phyloP scores from a whole-genome alignment of 805 yeast species.

The Schwanniomyces occidentalis region DNA sequence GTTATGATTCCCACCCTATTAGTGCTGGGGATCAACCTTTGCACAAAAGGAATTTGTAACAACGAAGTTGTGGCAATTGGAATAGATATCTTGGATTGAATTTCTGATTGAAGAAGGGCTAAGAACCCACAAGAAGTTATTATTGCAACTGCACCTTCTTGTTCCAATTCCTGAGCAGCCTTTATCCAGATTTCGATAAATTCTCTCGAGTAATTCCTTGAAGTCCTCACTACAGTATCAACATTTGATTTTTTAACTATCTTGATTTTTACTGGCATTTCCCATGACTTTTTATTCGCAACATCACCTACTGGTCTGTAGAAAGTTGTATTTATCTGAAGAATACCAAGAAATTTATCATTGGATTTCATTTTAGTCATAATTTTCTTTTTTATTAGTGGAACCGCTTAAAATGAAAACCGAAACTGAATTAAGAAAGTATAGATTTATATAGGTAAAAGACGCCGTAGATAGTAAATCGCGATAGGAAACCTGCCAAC shows the following conservation, averaged over 20 bases:
- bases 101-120: slow-evolving; percentile 25
- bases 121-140: slow-evolving; percentile 37
- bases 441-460: no score
- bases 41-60: slow-evolving; percentile 27
- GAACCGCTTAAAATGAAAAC: no score
- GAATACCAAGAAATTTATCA: no score
- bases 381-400: no score
- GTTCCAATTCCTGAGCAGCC: slow-evolving; percentile 22
- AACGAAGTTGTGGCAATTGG: slow-evolving; percentile 34
- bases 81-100: slow-evolving; percentile 19
- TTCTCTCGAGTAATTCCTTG: slow-evolving; percentile 17
- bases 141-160: slow-evolving; percentile 31
- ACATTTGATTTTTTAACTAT: slow-evolving; percentile 5
- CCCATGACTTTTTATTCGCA: slow-evolving; percentile 8
- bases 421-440: no score
- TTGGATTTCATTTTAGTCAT: no score
- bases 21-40: slow-evolving; percentile 14
- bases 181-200: slow-evolving; percentile 24
- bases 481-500: no score
- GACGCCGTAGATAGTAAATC: no score
- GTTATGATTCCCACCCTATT: slow-evolving; percentile 29
- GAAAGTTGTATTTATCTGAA: slow-evolving; percentile 4
- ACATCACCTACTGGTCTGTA: slow-evolving; percentile 13
- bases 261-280: slow-evolving; percentile 9
- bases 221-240: slow-evolving; percentile 7